A percentile compares a stretch with the other conserved stretches of the same genome.
phyloP scores from a whole-genome alignment of 208 protist genomes.

The Strigomonas culicis region DNA sequence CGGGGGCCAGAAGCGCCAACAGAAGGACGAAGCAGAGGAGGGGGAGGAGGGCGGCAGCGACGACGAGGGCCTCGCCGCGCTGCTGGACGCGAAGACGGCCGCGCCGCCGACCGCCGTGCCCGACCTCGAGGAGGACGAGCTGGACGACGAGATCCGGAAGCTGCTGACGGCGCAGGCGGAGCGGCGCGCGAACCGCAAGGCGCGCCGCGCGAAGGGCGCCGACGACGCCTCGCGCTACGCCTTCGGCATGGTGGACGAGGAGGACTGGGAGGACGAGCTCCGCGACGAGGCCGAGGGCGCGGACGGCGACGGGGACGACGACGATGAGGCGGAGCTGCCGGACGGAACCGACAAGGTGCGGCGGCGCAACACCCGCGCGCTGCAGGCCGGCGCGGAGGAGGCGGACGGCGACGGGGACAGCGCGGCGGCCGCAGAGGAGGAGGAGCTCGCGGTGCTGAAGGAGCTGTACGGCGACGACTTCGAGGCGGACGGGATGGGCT shows the following conservation, averaged over 20 bases:
- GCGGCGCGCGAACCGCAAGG: slow-evolving; percentile 19
- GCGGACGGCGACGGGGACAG: slow-evolving; percentile 22
- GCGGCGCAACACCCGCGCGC: slow-evolving; percentile 20
- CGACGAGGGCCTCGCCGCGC: slow-evolving; percentile 6
- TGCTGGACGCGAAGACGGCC: slow-evolving; percentile 16
- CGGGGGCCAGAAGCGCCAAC: not conserved
- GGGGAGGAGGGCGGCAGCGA: slow-evolving; percentile 6
- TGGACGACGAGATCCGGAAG: slow-evolving; percentile 76
- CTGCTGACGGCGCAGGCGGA: slow-evolving; percentile 45
- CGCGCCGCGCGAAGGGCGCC: not conserved
- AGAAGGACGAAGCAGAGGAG: not conserved
- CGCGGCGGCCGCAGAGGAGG: slow-evolving; percentile 36
- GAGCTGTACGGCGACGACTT: slow-evolving; percentile 53
- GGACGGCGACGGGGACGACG: slow-evolving; percentile 26
- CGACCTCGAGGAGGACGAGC: slow-evolving; percentile 58
- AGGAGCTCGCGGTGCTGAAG: slow-evolving; percentile 30
- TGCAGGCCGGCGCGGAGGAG: slow-evolving; percentile 22
- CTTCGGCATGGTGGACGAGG: slow-evolving; percentile 66
- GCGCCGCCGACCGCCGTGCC: slow-evolving; percentile 18
- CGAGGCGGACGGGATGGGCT: slow-evolving; percentile 30
- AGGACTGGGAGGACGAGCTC: slow-evolving; percentile 34
- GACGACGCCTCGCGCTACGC: slow-evolving; percentile 78
- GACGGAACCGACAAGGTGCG: slow-evolving; percentile 12
- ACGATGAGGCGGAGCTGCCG: slow-evolving; percentile 28
- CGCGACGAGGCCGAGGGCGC: slow-evolving; percentile 58